These are phyloP conservation scores for Candida sp. DNA, from an alignment of 1,139 yeast genomes.

Conservation along the genomic window DNA sequence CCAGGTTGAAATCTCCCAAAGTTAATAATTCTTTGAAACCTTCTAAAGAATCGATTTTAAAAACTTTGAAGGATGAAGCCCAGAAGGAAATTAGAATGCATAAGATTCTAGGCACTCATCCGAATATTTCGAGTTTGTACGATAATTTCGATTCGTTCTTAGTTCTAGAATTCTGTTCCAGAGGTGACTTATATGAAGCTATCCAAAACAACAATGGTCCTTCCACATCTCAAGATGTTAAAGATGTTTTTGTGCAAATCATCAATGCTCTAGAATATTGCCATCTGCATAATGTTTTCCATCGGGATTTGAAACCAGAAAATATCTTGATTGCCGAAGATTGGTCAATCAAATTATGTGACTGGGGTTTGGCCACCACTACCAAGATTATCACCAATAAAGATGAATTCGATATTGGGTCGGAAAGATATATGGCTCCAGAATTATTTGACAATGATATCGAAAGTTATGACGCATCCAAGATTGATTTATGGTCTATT, in stretches of 20 bases:
- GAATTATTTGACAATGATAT: slow-evolving; percentile 69
- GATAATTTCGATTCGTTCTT: slow-evolving; percentile 82
- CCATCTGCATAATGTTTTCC: slow-evolving; percentile 71
- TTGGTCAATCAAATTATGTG: slow-evolving; percentile 80
- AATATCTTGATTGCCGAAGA: slow-evolving; percentile 78
- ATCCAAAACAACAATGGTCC: slow-evolving; percentile 83
- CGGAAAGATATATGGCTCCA: slow-evolving; percentile 97
- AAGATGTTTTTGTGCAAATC: slow-evolving; percentile 73
- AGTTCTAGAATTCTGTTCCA: slow-evolving; percentile 81
- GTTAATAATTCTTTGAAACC: slow-evolving; percentile 10
- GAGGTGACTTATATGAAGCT: slow-evolving; percentile 94
- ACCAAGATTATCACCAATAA: slow-evolving; percentile 46
- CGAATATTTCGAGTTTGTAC: slow-evolving; percentile 61
- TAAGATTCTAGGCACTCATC: slow-evolving; percentile 60
- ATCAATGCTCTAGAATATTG: slow-evolving; percentile 77
- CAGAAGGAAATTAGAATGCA: slow-evolving; percentile 78
- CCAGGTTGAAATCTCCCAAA: slow-evolving; percentile 23
- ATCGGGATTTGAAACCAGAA: slow-evolving; percentile 89
- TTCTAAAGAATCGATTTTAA: slow-evolving; percentile 24
- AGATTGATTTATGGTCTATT: slow-evolving; percentile 90
- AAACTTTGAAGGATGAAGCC: slow-evolving; percentile 57
- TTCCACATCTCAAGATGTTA: slow-evolving; percentile 66
- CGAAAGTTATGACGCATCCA: slow-evolving; percentile 74
- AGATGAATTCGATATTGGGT: slow-evolving; percentile 84
- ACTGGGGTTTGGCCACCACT: slow-evolving; percentile 90